These are phyloP conservation scores for Entomortierella parvispora DNA, from an alignment of 192 early-diverging fungal genomes.

Conservation along the genomic window DNA sequence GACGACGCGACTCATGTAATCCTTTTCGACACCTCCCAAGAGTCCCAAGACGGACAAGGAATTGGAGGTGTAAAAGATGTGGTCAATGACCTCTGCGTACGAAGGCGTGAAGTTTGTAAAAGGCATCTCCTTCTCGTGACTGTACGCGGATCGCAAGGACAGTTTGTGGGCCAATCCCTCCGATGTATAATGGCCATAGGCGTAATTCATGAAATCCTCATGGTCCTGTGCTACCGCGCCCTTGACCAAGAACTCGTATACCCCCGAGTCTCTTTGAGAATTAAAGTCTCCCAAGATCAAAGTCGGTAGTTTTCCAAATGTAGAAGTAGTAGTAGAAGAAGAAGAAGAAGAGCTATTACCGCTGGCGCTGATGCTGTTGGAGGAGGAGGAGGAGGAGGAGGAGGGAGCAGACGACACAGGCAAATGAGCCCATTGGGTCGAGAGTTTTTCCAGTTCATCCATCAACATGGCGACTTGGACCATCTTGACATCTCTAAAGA, in stretches of 20 bases:
- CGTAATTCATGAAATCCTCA: slow-evolving; percentile 81
- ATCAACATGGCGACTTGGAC: slow-evolving; percentile 95
- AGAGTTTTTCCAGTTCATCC: slow-evolving; percentile 83
- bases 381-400: too few relatives aligned
- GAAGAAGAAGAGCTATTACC: slow-evolving; percentile 20
- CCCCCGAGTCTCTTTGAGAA: slow-evolving; percentile 87
- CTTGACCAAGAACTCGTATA: slow-evolving; percentile 89
- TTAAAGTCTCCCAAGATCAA: slow-evolving; percentile 97
- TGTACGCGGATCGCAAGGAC: slow-evolving; percentile 85
- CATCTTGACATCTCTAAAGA: slow-evolving; percentile 93
- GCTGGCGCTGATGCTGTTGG: too few relatives aligned
- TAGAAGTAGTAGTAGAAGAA: slow-evolving; percentile 43
- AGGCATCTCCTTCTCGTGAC: slow-evolving; percentile 76
- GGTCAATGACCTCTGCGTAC: slow-evolving; percentile 92
- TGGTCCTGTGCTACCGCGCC: slow-evolving; percentile 85
- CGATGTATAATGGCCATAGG: slow-evolving; percentile 87
- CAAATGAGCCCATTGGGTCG: slow-evolving; percentile 59
- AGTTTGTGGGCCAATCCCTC: slow-evolving; percentile 87
- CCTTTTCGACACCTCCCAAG: slow-evolving; percentile 83
- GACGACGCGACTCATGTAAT: slow-evolving; percentile 80
- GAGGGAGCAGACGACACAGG: too few relatives aligned
- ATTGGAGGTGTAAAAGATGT: slow-evolving; percentile 89
- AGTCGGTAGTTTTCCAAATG: slow-evolving; percentile 61
- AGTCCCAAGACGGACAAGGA: slow-evolving; percentile 82
- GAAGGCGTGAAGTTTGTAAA: slow-evolving; percentile 93